phyloP scores from a whole-genome alignment of 768 basidiomycete species.

The Terana coerulea region DNA sequence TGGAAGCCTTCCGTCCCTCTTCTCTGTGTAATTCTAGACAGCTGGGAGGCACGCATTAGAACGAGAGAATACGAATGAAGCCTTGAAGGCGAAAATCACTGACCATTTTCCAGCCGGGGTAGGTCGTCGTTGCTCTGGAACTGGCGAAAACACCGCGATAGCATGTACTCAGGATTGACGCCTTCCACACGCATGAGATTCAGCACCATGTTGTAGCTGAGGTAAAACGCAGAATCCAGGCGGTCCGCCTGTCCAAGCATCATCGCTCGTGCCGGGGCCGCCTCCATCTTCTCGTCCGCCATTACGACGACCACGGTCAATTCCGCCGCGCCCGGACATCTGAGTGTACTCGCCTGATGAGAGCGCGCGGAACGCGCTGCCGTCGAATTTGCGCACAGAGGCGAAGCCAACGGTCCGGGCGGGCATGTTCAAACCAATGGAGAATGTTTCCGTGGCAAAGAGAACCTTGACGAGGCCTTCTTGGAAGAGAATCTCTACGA shows the following conservation, averaged over 20 bases:
- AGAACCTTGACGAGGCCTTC: constrained; percentile 97
- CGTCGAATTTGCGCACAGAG: constrained; percentile 92
- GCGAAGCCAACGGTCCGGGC: constrained; percentile 99
- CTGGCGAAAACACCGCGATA: constrained; percentile 96
- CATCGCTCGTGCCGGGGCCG: constrained; percentile 89
- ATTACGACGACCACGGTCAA: constrained; percentile 99
- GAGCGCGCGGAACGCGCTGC: constrained; percentile 88
- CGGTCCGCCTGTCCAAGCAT: constrained; percentile 97
- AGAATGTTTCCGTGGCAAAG: constrained; percentile 98
- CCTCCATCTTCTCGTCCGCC: constrained; percentile 98
- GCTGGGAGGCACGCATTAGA: neutral
- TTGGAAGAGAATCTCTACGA: constrained; percentile 98
- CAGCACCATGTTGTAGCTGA: constrained; percentile 98
- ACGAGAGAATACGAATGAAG: neutral
- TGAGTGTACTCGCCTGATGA: constrained; percentile 98
- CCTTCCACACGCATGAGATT: constrained; percentile 99
- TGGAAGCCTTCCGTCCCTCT: constrained; percentile 59
- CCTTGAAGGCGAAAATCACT: no score
- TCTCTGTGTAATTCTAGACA: constrained; percentile 66
- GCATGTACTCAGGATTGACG: constrained; percentile 96
- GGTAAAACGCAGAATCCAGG: constrained; percentile 95
- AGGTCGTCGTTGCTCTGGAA: constrained; percentile 95
- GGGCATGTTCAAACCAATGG: constrained; percentile 98
- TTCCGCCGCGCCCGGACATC: constrained; percentile 98
- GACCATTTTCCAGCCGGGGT: constrained; percentile 80